phyloP scores from a whole-genome alignment of 805 yeast genomes.

The Kuraishia ogatae region DNA sequence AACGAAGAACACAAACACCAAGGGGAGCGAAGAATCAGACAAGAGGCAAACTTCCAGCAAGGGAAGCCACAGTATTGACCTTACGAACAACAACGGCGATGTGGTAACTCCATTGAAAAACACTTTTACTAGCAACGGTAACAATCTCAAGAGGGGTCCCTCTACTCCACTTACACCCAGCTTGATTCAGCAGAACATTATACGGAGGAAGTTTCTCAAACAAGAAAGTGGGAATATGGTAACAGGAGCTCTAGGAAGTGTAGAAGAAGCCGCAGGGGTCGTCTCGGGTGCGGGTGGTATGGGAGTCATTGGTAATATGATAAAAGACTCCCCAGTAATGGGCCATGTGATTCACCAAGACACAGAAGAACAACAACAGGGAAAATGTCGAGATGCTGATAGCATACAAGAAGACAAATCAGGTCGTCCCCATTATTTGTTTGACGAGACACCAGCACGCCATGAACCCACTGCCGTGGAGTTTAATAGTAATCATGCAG shows the following conservation, averaged over 20 bases:
- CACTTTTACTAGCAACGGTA: not conserved
- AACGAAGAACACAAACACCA: not conserved
- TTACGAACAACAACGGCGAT: too few relatives aligned
- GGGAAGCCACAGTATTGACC: too few relatives aligned
- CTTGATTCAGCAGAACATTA: constrained; percentile 15
- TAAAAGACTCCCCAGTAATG: not conserved
- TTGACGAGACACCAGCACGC: not conserved
- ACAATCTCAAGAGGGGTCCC: constrained; percentile 18
- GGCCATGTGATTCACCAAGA: not conserved
- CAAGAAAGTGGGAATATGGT: not conserved
- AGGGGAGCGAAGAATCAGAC: not conserved
- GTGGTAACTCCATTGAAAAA: not conserved
- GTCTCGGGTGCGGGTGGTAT: too few relatives aligned
- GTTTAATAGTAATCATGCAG: too few relatives aligned
- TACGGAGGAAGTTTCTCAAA: constrained; percentile 11
- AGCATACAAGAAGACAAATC: not conserved
- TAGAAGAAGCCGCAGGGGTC: not conserved
- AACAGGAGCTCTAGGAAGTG: not conserved
- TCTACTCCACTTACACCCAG: constrained; percentile 24
- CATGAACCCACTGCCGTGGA: too few relatives aligned
- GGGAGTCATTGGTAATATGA: not conserved
- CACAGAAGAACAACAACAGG: not conserved
- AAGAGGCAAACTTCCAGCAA: not conserved
- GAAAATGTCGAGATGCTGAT: not conserved
- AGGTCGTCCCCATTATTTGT: not conserved